Evolutionary conservation across 1,284 basidiomycete species (phyloP).

Genomic region (Meripilus lineatus): DNA sequence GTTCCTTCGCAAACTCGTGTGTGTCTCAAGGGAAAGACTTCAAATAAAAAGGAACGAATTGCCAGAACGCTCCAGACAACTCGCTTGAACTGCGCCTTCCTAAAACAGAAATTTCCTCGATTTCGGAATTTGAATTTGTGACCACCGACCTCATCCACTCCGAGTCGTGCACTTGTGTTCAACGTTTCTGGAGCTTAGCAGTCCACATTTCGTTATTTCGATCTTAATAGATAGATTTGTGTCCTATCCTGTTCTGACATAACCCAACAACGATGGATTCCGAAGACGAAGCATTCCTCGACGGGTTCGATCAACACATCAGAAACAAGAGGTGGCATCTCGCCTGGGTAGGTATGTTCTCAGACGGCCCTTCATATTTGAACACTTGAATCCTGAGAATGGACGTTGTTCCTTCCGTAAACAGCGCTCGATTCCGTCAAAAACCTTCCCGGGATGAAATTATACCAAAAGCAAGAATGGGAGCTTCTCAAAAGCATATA

Average conservation of each 20-base stretch:
- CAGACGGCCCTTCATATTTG: neutral
- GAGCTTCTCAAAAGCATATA: neutral
- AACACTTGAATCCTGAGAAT: neutral
- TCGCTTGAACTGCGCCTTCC: no score
- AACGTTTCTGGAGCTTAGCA: neutral
- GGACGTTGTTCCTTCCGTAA: neutral
- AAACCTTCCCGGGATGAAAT: neutral
- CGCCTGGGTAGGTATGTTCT: neutral
- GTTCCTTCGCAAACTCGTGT: no score
- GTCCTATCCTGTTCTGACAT: no score
- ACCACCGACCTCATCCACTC: no score
- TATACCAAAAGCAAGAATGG: neutral
- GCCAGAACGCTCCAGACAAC: no score
- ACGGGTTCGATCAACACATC: neutral
- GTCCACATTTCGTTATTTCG: neutral
- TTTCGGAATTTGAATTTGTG: no score
- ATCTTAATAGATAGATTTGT: neutral
- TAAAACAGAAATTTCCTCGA: no score
- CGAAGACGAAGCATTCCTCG: neutral
- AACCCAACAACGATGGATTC: neutral
- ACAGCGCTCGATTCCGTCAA: neutral
- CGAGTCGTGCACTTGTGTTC: neutral
- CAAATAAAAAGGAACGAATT: no score
- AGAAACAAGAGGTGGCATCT: neutral
- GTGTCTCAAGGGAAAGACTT: no score